Evolutionary conservation across 1,284 basidiomycete genomes (phyloP).

Genomic region (Grifola frondosa): DNA sequence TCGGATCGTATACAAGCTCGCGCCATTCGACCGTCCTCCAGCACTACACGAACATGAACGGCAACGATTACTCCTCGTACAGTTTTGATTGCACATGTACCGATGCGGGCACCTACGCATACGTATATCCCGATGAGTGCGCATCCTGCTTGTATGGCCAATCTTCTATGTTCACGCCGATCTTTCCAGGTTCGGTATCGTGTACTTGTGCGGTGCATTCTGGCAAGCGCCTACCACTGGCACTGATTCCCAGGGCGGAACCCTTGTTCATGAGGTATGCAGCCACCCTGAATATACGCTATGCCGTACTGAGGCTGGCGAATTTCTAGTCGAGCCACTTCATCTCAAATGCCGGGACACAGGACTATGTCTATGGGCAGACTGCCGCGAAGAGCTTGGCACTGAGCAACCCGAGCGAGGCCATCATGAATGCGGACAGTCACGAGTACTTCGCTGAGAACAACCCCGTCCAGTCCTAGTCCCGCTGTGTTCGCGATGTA

Average conservation of each 20-base stretch:
- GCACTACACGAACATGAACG: constrained; percentile 40
- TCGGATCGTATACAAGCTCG: constrained; percentile 38
- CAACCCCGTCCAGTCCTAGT: constrained; percentile 39
- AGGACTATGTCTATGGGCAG: constrained; percentile 49
- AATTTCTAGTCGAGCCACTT: constrained; percentile 42
- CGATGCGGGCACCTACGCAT: constrained; percentile 42
- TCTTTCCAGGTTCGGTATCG: constrained; percentile 35
- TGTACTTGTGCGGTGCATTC: constrained; percentile 50
- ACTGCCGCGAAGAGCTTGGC: constrained; percentile 39
- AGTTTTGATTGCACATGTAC: constrained; percentile 48
- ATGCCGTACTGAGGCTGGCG: neutral
- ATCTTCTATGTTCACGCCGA: neutral
- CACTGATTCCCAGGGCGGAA: constrained; percentile 45
- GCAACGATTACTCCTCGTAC: constrained; percentile 35
- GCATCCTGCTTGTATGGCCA: neutral
- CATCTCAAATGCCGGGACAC: constrained; percentile 42
- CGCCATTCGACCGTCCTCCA: constrained; percentile 39
- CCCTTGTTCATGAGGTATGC: constrained; percentile 31
- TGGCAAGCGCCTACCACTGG: constrained; percentile 45
- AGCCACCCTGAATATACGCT: too few species aligned
- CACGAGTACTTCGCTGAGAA: constrained; percentile 59
- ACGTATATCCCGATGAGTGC: constrained; percentile 42
- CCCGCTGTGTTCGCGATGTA: too few species aligned
- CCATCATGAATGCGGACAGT: constrained; percentile 47
- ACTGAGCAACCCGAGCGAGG: constrained; percentile 37